These are phyloP conservation scores for Neofusicoccum umdonicola DNA, from an alignment of 2,329 filamentous ascomycete genomes.

Conservation along the genomic window DNA sequence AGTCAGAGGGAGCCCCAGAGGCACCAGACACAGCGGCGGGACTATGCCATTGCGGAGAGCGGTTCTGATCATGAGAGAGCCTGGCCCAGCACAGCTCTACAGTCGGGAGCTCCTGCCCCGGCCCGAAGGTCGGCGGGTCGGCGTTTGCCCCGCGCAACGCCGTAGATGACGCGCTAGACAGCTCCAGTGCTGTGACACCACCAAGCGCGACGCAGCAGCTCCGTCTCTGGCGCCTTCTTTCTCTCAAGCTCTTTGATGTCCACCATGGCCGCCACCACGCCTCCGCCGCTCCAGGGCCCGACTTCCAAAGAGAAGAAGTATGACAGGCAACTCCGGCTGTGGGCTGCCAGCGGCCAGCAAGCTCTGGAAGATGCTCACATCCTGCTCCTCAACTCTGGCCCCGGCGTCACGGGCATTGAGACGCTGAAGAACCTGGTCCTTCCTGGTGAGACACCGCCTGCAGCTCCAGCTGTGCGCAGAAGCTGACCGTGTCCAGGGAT, in stretches of 20 bases:
- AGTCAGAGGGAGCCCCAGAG: no score
- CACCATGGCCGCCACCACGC: constrained; percentile 35
- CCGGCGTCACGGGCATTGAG: constrained; percentile 86
- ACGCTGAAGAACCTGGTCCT: constrained; percentile 96
- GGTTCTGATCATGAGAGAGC: not conserved
- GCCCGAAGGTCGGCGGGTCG: constrained; percentile 15
- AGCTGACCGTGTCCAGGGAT: constrained; percentile 56
- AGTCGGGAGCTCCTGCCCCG: constrained; percentile 10
- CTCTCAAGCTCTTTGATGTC: not conserved
- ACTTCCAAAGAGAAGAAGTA: constrained; percentile 63
- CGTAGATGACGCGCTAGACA: constrained; percentile 9
- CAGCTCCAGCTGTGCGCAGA: not conserved
- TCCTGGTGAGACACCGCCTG: constrained; percentile 56
- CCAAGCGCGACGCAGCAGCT: not conserved
- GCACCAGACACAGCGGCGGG: no score
- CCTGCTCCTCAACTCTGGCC: constrained; percentile 81
- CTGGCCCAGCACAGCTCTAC: not conserved
- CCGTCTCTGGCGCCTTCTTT: not conserved
- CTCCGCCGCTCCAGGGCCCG: constrained; percentile 41
- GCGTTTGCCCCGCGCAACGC: constrained; percentile 12
- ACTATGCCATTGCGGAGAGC: not conserved
- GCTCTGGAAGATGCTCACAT: constrained; percentile 89
- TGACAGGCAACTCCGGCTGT: constrained; percentile 90
- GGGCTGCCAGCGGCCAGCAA: constrained; percentile 88
- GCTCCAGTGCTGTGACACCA: constrained; percentile 7